phyloP scores from a whole-genome alignment of 805 yeast genomes.

The Debaryomyces maramus region DNA sequence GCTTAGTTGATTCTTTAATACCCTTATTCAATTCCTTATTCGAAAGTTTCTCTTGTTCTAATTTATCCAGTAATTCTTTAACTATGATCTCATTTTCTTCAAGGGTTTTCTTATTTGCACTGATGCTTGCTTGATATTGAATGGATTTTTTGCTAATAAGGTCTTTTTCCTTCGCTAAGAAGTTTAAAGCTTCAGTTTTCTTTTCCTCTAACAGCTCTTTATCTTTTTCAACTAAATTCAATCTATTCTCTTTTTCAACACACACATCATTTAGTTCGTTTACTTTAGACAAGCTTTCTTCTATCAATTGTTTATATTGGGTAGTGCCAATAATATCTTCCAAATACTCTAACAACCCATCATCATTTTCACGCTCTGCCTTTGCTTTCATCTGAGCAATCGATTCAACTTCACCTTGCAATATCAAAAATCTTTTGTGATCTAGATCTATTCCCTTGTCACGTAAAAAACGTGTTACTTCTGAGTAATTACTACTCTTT shows the following conservation, averaged over 20 bases:
- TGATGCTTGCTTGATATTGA: slow-evolving; percentile 53
- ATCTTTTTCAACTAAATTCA: slow-evolving; percentile 77
- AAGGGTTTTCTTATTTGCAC: slow-evolving; percentile 41
- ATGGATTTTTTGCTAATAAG: slow-evolving; percentile 54
- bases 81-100: slow-evolving; percentile 38
- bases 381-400: slow-evolving; percentile 99
- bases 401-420: slow-evolving; percentile 98
- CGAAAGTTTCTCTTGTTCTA: slow-evolving; percentile 25
- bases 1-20: slow-evolving; percentile 29
- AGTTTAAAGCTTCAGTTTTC: slow-evolving; percentile 68
- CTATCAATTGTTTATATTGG: slow-evolving; percentile 74
- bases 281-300: slow-evolving; percentile 55
- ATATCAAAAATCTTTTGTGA: slow-evolving; percentile 88
- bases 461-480: slow-evolving; percentile 72
- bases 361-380: slow-evolving; percentile 89
- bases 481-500: slow-evolving; percentile 66
- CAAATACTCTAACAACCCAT: slow-evolving; percentile 88
- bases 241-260: slow-evolving; percentile 75
- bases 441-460: slow-evolving; percentile 90
- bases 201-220: slow-evolving; percentile 62
- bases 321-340: slow-evolving; percentile 98
- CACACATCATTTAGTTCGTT: slow-evolving; percentile 81
- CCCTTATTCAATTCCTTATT: slow-evolving; percentile 24
- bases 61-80: slow-evolving; percentile 40
- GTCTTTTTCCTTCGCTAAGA: slow-evolving; percentile 62